Evolutionary conservation across 73 alveolate genomes (phyloP), one percentile per base, ranked within the genome.

Genomic region (Halteria grandinella): DNA sequence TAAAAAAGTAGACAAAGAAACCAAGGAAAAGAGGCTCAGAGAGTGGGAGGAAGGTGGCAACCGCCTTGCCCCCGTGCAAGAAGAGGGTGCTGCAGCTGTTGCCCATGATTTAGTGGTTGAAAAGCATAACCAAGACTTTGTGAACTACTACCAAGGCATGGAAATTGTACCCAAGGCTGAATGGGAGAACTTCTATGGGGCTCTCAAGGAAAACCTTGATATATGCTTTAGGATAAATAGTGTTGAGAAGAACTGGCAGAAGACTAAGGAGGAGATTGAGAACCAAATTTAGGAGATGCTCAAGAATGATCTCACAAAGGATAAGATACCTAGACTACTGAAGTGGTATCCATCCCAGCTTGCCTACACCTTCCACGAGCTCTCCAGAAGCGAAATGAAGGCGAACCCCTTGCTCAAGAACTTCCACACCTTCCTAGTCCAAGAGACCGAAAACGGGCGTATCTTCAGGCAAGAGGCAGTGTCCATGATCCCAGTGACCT

Each of bases 401-500:
- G 51, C 58, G 25, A 59, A 41, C 39, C 81, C 81, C 0, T 29
- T 28, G 34, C 29, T 77, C 3, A 77, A 62, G 77, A 31, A 75
- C 7, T 75, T 58, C 45, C 79, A 55, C 59, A 34, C 45, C n/a
- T 62, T 77, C 50, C 24, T 77, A 39, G 44, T 62, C 5, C 20
- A 55, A 14, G 88, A 77, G 34, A 60, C 81, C 12, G 88, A 77
- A 34, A 77, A 48, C 43, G 88, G 88, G 2, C 44, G 97, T 6
- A 87, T 91, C n/a, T 82, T 91, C 23, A 32, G 96, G 43, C 96
- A 94, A 81, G 92, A 91, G 85, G 83, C 89, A 58, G 97, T 91
- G n/a, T 79, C 97, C n/a, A 94, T 94, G 98, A 75, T 94, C 34
- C 98, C 98, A 24, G 93, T 94, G 24, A 88, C 93, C 10, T 81